Percentiles rank a stretch among this genome's conserved stretches.
These are phyloP conservation scores for Ziziphus jujuba DNA, from an alignment of 306 rosid genomes.

Conservation along the genomic window DNA sequence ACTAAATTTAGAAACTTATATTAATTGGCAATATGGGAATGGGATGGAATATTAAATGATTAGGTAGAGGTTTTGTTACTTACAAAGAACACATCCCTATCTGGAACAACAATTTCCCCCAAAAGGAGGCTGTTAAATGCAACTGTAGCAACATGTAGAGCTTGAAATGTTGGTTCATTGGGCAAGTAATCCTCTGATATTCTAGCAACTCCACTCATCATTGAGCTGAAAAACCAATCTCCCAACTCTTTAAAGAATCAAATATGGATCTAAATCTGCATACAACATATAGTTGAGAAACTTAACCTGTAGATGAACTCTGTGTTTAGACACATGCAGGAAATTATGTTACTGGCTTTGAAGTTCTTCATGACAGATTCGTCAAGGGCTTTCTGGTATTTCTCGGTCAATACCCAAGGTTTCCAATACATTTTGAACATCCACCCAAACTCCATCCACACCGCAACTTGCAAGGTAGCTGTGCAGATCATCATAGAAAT, in stretches of 20 bases:
- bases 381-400: slow-evolving; percentile 59
- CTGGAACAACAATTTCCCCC: slow-evolving; percentile 68
- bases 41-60: not conserved
- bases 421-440: slow-evolving; percentile 62
- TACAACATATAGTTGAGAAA: not conserved
- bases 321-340: slow-evolving; percentile 60
- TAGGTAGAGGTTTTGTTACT: not conserved
- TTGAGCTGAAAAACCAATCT: slow-evolving; percentile 39
- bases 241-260: slow-evolving; percentile 6
- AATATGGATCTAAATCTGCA: not conserved
- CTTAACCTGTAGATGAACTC: slow-evolving; percentile 62
- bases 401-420: slow-evolving; percentile 46
- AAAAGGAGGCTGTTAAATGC: slow-evolving; percentile 63
- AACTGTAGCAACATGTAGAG: slow-evolving; percentile 65
- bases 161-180: slow-evolving; percentile 57
- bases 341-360: slow-evolving; percentile 44
- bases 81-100: slow-evolving; percentile 81
- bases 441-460: slow-evolving; percentile 71
- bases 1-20: not conserved
- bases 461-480: slow-evolving; percentile 57
- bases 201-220: slow-evolving; percentile 55
- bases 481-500: slow-evolving; percentile 65
- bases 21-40: not conserved
- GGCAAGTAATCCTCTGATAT: slow-evolving; percentile 78
- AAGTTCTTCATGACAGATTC: slow-evolving; percentile 57